A percentile compares a stretch with the other conserved stretches of the same genome.
Evolutionary conservation across 805 yeast species (phyloP).

Genomic region (Hanseniaspora mollemarum): DNA sequence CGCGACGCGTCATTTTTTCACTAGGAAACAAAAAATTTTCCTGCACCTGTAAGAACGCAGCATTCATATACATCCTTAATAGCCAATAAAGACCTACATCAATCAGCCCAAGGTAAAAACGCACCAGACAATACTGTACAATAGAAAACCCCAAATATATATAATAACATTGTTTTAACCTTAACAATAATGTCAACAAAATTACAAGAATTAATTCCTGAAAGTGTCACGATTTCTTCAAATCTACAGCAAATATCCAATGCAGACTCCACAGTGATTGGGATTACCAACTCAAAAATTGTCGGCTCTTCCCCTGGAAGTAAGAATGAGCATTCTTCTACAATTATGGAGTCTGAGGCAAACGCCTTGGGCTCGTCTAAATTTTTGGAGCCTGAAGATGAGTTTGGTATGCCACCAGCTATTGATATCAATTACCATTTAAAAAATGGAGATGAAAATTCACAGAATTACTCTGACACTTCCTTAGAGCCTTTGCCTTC

Average conservation of each 20-base stretch:
- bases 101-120: no score
- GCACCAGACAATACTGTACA: no score
- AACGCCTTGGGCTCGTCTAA: background rate
- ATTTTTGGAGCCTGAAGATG: slow-evolving; percentile 3
- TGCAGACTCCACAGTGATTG: background rate
- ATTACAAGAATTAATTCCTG: background rate
- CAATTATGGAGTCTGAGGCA: slow-evolving; percentile 6
- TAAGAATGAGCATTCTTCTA: background rate
- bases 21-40: no score
- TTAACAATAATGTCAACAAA: background rate
- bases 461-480: background rate
- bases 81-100: no score
- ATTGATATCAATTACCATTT: background rate
- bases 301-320: background rate
- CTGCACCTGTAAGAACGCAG: no score
- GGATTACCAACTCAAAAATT: background rate
- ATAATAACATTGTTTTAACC: no score
- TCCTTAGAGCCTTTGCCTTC: background rate
- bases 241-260: background rate
- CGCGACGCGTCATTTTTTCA: background rate
- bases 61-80: no score
- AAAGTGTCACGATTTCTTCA: background rate
- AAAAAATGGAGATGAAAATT: background rate
- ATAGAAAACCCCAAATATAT: no score
- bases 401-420: slow-evolving; percentile 14